Percentiles rank a stretch among this genome's conserved stretches.
Evolutionary conservation across 2,329 filamentous ascomycete genomes (phyloP).

Genomic region (Epichloe sylvatica): DNA sequence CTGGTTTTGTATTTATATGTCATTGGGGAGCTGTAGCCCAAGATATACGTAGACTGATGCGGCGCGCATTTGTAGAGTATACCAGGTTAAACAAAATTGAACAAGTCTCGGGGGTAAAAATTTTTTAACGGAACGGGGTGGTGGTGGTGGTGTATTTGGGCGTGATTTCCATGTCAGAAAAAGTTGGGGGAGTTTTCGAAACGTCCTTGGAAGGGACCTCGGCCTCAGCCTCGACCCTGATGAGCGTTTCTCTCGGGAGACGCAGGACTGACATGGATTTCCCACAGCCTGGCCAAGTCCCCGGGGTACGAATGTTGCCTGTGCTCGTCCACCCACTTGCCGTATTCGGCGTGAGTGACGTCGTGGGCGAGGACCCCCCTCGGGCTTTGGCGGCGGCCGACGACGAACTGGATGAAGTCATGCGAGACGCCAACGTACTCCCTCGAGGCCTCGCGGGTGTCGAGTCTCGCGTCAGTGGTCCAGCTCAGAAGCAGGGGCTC

Average conservation of each 20-base stretch:
- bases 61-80: no score
- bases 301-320: slow-evolving; percentile 18
- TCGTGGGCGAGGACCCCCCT: slow-evolving; percentile 36
- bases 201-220: no score
- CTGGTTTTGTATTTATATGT: slow-evolving; percentile 2
- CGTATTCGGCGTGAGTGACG: slow-evolving; percentile 29
- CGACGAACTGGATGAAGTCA: slow-evolving; percentile 40
- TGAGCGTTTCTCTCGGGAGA: background rate
- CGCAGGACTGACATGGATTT: slow-evolving; percentile 26
- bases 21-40: background rate
- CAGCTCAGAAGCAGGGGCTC: slow-evolving; percentile 46
- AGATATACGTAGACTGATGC: background rate
- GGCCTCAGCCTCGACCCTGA: background rate
- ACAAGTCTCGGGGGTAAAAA: background rate
- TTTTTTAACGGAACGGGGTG: background rate
- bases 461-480: slow-evolving; percentile 46
- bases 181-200: background rate
- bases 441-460: slow-evolving; percentile 40
- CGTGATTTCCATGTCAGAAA: background rate
- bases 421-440: slow-evolving; percentile 47
- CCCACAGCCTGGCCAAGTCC: slow-evolving; percentile 25
- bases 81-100: background rate
- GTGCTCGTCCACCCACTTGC: slow-evolving; percentile 25
- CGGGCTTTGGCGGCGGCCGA: slow-evolving; percentile 20
- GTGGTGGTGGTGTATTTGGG: no score